Evolutionary conservation across 2,329 filamentous ascomycete genomes (phyloP), one percentile per base, ranked within the genome.

Genomic region (Volutella citrinella): DNA sequence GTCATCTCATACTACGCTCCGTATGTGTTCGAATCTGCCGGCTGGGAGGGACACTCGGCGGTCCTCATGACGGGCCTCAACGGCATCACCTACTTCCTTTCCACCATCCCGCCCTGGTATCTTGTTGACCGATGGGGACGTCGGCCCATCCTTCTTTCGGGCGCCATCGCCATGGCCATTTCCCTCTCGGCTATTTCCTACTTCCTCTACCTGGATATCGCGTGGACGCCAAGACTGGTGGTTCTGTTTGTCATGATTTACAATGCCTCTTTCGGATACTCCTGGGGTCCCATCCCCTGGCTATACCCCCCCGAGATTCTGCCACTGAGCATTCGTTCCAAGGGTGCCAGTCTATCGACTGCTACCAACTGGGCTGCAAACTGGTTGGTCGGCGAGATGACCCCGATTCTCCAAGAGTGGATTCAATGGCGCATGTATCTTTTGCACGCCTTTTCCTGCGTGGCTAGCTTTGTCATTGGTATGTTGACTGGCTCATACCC

Each of bases 1-100:
- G 93, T 98, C 59, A 98, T 98, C 45, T 97, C 91, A 2, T 98
- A 97, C 72, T 98, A 98, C 58, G 93, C 93, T 2, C 93, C 93
- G 0, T 80, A 94, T 36, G 91, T 97, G 12, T 97, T 98, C 54
- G 90, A 96, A 64, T 90, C 90, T 40, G 93, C 93, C 22, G 91
- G 93, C n/a, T 97, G 91, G 93, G 67, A 79, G 35, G 93, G 91
- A 18, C 87, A 91, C 48, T 76, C 88, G 39, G 93, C 93, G 6
- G 86, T 97, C 45, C 75, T 97, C 42, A 97, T 97, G 93, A 95
- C 93, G 7, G 93, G 93, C 36, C 87, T 97, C 62, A 98, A 97
- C 65, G 87, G 82, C 36, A 82, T 80, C 45, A 90, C 88, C 3
- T 98, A 97, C 60, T 76, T 97, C 21, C 70, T 89, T 30, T 95